Percentiles rank a stretch among this genome's conserved stretches.
phyloP scores from a whole-genome alignment of 805 yeast species.

The Pichia phayaonensis region DNA sequence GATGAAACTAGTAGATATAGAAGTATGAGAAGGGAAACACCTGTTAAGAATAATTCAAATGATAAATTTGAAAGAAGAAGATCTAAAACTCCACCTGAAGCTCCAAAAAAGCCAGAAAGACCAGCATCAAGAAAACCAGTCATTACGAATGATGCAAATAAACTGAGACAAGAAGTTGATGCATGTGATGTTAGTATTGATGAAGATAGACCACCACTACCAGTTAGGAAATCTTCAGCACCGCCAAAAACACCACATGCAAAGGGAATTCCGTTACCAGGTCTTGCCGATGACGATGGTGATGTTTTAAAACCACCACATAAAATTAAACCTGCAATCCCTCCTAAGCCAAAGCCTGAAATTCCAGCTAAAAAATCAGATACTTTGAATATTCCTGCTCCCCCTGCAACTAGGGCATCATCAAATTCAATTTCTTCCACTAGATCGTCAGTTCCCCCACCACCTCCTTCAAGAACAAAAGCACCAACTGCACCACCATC shows the following conservation, averaged over 20 bases:
- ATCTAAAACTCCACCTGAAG: background rate
- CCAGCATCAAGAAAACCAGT: background rate
- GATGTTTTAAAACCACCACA: background rate
- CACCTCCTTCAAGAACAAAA: slow-evolving; percentile 6
- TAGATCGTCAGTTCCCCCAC: slow-evolving; percentile 5
- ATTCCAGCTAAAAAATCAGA: slow-evolving; percentile 6
- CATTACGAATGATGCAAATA: background rate
- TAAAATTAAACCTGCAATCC: slow-evolving; percentile 5
- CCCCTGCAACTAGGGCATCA: background rate
- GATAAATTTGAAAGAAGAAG: slow-evolving; percentile 1
- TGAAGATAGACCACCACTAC: slow-evolving; percentile 23
- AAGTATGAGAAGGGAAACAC: background rate
- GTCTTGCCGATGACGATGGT: background rate
- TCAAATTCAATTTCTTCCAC: slow-evolving; percentile 9
- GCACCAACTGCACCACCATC: slow-evolving; percentile 33
- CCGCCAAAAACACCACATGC: background rate
- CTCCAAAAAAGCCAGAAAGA: background rate
- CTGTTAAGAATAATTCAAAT: background rate
- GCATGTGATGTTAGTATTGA: slow-evolving; percentile 11
- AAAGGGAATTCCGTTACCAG: slow-evolving; percentile 7
- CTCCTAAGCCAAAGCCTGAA: slow-evolving; percentile 8
- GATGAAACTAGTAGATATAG: slow-evolving; percentile 2
- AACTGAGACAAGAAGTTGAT: background rate
- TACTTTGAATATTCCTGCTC: slow-evolving; percentile 1
- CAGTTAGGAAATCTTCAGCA: slow-evolving; percentile 14